Conservation (phyloP, 306 rosid species). For the Trifolium fragiferum region DNA sequence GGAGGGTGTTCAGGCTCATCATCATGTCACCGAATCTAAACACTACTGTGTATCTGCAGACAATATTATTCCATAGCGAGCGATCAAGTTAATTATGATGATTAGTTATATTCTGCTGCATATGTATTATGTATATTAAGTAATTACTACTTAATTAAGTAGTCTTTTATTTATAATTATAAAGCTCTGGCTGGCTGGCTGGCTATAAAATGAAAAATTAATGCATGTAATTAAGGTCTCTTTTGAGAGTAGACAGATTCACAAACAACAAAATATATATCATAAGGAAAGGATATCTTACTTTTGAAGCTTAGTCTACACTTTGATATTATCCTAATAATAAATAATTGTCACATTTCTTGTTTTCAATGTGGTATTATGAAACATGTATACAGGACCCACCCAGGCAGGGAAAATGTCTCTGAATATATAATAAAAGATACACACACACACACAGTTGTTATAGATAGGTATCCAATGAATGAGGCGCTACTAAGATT, state of each 20-base stretch:
- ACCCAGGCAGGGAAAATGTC: background rate
- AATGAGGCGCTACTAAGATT: slow-evolving; percentile 1
- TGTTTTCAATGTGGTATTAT: background rate
- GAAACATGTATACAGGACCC: slow-evolving; percentile 6
- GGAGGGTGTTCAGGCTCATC: background rate
- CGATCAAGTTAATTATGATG: background rate
- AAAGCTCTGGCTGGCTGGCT: background rate
- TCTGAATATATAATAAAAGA: background rate
- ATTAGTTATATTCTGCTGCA: background rate
- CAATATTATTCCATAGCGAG: slow-evolving; percentile 38
- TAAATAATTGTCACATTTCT: background rate
- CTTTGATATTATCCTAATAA: background rate
- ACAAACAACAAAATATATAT: slow-evolving; percentile 23
- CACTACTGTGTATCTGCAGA: slow-evolving; percentile 30
- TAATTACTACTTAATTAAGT: background rate
- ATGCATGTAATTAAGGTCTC: slow-evolving; percentile 6
- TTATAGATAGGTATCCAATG: slow-evolving; percentile 20
- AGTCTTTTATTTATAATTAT: slow-evolving; percentile 5
- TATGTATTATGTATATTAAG: slow-evolving; percentile 5
- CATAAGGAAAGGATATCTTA: background rate
- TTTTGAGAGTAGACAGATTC: slow-evolving; percentile 12
- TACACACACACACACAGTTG: background rate
- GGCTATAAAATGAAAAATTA: background rate
- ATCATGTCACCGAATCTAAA: slow-evolving; percentile 31
- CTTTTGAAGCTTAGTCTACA: background rate